Base-by-base conservation (phyloP, 208 protist species). In the Acanthamoeba lenticulata region DNA sequence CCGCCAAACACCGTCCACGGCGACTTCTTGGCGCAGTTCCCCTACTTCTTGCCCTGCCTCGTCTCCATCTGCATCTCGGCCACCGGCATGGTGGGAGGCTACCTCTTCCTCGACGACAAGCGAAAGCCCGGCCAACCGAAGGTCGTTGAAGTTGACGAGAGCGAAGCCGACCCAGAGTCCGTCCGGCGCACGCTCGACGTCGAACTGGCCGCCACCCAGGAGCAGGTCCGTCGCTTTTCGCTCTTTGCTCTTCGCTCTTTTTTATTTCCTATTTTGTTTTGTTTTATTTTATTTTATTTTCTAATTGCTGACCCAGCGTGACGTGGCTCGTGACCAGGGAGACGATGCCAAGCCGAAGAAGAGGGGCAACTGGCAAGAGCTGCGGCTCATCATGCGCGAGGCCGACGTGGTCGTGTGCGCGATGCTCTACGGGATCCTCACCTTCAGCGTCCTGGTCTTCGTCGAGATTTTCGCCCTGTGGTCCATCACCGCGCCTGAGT, bases 1-100 rank as follows among this genome's bases (percentile, higher is more conserved):
- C 60, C 57, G 24, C 36, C 34, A 5, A 55, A 74, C 38, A 55
- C 55, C 3, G 32, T 52, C 40, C 47, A 92, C 29, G 86, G 40
- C 29, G 29, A 45, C 57, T 92, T 92, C 86, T 72, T 92, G 19
- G 49, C 45, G n/a, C 49, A 92, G 40, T 92, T 74, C 60, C 86
- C 86, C 55, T 92, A 92, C 86, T 92, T 92, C 29, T 29, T 92
- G 24, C 86, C 86, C 19, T 92, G 86, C 55, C 29, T 92, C 60
- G 86, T 92, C 44, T 42, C 40, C 38, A 52, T 55, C 6, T 15
- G 36, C 57, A 52, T 92, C 47, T 74, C 86, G n/a, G 55, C 40
- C 15, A 74, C 44, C 24, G 86, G 86, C 34, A 74, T 92, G 86
- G 29, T 67, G 21, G 79, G 47, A 17, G 79, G 79, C 7, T 62